Percentiles rank a stretch among this genome's conserved stretches.
Evolutionary conservation across 2,329 filamentous ascomycete species (phyloP).

Genomic region (Aspergillus sp.): DNA sequence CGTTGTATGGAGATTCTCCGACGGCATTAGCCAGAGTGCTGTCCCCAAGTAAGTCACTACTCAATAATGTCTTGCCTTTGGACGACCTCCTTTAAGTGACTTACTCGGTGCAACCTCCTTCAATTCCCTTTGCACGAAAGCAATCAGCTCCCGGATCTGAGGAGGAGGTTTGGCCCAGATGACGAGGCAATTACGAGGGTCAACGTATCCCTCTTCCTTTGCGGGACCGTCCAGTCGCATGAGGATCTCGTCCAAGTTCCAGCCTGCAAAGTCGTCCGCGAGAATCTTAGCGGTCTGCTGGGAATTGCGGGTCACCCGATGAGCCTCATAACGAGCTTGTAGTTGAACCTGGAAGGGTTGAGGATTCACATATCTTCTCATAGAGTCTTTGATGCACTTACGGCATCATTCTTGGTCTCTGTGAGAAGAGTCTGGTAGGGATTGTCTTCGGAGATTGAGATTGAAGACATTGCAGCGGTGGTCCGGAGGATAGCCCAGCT

Average conservation of each 20-base stretch:
- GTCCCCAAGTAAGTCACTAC: neutral
- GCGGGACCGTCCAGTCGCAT: conserved; percentile 62
- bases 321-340: conserved; percentile 66
- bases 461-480: neutral
- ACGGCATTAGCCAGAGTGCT: conserved; percentile 84
- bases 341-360: conserved; percentile 46
- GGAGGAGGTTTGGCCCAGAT: conserved; percentile 81
- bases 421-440: conserved; percentile 16
- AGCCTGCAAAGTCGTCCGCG: conserved; percentile 58
- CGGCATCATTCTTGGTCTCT: conserved; percentile 11
- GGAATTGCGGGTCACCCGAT: conserved; percentile 69
- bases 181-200: conserved; percentile 75
- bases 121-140: conserved; percentile 64
- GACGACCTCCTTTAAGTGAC: conserved; percentile 24
- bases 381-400: conserved; percentile 2
- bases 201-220: conserved; percentile 66
- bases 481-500: neutral
- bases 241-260: conserved; percentile 72
- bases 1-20: conserved; percentile 75
- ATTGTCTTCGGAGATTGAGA: conserved; percentile 15
- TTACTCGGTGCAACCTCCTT: conserved; percentile 65
- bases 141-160: conserved; percentile 64
- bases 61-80: neutral
- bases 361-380: neutral
- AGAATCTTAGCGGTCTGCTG: conserved; percentile 75